phyloP scores from a whole-genome alignment of 805 yeast genomes.

The Spathaspora girioi region DNA sequence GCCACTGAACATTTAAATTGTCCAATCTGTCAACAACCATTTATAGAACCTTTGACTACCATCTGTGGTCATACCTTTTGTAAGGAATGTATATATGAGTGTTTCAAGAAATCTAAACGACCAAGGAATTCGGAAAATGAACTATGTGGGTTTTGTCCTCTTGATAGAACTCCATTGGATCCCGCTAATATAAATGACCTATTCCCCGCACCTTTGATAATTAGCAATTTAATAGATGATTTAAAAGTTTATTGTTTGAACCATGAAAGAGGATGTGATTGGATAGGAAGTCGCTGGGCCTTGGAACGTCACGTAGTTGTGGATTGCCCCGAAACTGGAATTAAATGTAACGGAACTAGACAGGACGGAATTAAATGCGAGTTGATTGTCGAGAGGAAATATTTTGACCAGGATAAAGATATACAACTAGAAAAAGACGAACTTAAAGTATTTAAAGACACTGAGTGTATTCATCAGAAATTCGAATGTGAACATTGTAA shows the following conservation, averaged over 20 bases:
- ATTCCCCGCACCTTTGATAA: slow-evolving; percentile 51
- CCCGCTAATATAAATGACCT: slow-evolving; percentile 26
- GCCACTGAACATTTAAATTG: slow-evolving; percentile 38
- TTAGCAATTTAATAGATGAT: slow-evolving; percentile 60
- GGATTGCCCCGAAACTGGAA: slow-evolving; percentile 36
- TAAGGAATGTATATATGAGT: slow-evolving; percentile 47
- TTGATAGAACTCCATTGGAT: slow-evolving; percentile 53
- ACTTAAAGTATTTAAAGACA: not conserved
- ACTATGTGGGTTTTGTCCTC: slow-evolving; percentile 45
- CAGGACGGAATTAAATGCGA: slow-evolving; percentile 10
- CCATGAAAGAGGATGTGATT: slow-evolving; percentile 49
- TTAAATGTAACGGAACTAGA: slow-evolving; percentile 25
- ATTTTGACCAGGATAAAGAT: slow-evolving; percentile 6
- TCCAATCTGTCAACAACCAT: slow-evolving; percentile 68
- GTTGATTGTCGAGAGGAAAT: slow-evolving; percentile 6
- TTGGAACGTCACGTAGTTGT: slow-evolving; percentile 44
- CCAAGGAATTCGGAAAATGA: not conserved
- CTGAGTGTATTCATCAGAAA: slow-evolving; percentile 36
- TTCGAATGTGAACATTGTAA: slow-evolving; percentile 38
- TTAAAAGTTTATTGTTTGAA: slow-evolving; percentile 55
- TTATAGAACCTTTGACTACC: slow-evolving; percentile 59
- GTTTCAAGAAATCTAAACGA: slow-evolving; percentile 35
- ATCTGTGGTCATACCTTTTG: slow-evolving; percentile 71
- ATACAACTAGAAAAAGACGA: not conserved
- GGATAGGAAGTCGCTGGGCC: slow-evolving; percentile 59